Evolutionary conservation across 495 filamentous ascomycete genomes (phyloP).

Genomic region (Bombardia bombarda): DNA sequence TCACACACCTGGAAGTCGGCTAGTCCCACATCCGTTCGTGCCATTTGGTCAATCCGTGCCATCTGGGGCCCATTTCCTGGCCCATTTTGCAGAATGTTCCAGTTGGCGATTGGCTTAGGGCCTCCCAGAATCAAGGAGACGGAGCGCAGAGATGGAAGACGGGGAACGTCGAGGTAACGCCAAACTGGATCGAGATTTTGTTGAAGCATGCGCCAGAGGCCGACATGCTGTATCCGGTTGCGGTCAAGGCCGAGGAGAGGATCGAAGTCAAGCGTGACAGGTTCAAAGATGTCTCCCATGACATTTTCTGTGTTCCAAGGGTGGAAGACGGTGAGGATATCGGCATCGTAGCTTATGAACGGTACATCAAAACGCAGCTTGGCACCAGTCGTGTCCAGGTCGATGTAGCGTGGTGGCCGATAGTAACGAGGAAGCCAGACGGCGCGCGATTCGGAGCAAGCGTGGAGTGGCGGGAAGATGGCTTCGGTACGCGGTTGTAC

Average conservation of each 20-base stretch:
- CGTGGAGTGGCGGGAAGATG: conserved; percentile 2
- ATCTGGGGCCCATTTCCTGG: background rate
- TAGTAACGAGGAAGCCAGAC: background rate
- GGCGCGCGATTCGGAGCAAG: background rate
- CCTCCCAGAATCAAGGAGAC: background rate
- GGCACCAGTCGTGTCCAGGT: background rate
- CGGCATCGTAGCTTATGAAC: background rate
- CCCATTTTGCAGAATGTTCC: background rate
- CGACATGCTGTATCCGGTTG: background rate
- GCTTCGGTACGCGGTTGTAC: background rate
- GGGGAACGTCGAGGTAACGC: background rate
- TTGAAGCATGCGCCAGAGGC: background rate
- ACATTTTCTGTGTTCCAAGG: background rate
- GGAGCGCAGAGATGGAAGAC: background rate
- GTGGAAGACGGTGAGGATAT: background rate
- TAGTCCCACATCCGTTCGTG: background rate
- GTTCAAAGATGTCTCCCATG: background rate
- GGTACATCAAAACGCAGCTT: background rate
- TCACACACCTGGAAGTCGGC: background rate
- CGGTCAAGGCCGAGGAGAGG: background rate
- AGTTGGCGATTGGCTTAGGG: too few relatives aligned
- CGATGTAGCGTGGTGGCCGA: background rate
- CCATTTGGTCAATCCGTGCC: background rate
- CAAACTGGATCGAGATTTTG: background rate
- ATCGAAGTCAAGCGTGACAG: background rate